phyloP scores from a whole-genome alignment of 192 early-diverging fungal species.

The Coemansia sp. region DNA sequence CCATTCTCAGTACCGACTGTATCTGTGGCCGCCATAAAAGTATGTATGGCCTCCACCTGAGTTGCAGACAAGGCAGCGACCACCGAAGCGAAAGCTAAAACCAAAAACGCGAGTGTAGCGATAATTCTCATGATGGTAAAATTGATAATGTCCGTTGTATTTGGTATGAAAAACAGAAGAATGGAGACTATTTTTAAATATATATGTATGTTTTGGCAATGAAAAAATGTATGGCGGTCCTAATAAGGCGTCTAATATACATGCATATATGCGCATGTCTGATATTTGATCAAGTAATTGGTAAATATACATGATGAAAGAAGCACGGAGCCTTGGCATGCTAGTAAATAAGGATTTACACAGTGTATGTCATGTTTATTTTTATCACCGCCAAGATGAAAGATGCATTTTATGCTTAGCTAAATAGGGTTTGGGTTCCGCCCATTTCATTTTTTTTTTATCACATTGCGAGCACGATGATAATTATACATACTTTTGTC shows the following conservation, averaged over 20 bases:
- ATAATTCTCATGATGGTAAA: neutral
- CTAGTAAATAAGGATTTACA: neutral
- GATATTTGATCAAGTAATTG: neutral
- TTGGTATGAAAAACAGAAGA: neutral
- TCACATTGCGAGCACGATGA: too few relatives aligned
- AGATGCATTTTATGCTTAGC: too few relatives aligned
- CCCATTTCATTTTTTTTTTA: too few relatives aligned
- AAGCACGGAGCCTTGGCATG: neutral
- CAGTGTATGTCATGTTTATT: neutral
- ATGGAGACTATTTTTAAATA: neutral
- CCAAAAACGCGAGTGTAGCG: neutral
- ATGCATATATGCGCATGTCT: neutral
- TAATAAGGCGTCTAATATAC: neutral
- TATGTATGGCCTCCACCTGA: conserved; percentile 38
- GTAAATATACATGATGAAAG: neutral
- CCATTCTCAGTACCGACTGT: conserved; percentile 22
- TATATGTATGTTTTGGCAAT: neutral
- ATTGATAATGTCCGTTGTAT: neutral
- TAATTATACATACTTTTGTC: too few relatives aligned
- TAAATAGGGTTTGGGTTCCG: too few relatives aligned
- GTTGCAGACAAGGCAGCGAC: conserved; percentile 21
- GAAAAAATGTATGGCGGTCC: neutral
- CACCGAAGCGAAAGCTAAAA: conserved; percentile 11
- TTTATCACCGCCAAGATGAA: too few relatives aligned
- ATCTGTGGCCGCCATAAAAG: conserved; percentile 31